A percentile compares a stretch with the other conserved stretches of the same genome.
Conservation (phyloP, 2,329 filamentous ascomycete genomes). For the Trichoderma sp. region DNA sequence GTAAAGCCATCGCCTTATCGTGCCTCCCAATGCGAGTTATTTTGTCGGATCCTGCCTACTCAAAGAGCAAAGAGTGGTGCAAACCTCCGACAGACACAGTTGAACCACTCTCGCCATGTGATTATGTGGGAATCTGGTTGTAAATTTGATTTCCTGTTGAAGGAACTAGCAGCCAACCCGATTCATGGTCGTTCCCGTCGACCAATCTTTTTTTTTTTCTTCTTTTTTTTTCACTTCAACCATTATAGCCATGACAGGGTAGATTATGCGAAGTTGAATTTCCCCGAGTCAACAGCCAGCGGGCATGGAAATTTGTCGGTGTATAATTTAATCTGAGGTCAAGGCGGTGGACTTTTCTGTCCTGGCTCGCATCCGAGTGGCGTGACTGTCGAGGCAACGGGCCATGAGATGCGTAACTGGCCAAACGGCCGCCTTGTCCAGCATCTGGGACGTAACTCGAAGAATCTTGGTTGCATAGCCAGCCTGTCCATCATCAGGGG, state of each 20-base stretch:
- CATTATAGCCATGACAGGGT: not conserved
- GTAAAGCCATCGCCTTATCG: not conserved
- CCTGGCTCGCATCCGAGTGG: constrained; percentile 49
- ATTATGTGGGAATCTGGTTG: not conserved
- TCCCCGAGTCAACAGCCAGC: not conserved
- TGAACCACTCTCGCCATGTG: not conserved
- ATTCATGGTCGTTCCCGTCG: not conserved
- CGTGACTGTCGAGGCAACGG: constrained; percentile 54
- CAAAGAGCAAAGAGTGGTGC: not conserved
- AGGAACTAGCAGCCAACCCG: not conserved
- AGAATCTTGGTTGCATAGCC: constrained; percentile 85
- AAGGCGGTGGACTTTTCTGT: constrained; percentile 50
- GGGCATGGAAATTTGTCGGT: not conserved
- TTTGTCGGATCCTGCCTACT: not conserved
- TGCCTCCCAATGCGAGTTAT: not conserved
- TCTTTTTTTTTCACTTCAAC: not conserved
- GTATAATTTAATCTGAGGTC: constrained; percentile 37
- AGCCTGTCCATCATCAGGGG: constrained; percentile 57
- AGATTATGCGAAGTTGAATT: not conserved
- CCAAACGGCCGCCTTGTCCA: constrained; percentile 89
- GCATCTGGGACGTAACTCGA: constrained; percentile 78
- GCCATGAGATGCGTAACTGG: constrained; percentile 61
- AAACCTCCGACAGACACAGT: not conserved
- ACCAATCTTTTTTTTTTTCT: too few relatives aligned
- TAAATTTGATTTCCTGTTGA: not conserved